A percentile compares a stretch with the other conserved stretches of the same genome.
These are phyloP conservation scores for Wickerhamiella domercqiae DNA, from an alignment of 805 yeast genomes.

Conservation along the genomic window DNA sequence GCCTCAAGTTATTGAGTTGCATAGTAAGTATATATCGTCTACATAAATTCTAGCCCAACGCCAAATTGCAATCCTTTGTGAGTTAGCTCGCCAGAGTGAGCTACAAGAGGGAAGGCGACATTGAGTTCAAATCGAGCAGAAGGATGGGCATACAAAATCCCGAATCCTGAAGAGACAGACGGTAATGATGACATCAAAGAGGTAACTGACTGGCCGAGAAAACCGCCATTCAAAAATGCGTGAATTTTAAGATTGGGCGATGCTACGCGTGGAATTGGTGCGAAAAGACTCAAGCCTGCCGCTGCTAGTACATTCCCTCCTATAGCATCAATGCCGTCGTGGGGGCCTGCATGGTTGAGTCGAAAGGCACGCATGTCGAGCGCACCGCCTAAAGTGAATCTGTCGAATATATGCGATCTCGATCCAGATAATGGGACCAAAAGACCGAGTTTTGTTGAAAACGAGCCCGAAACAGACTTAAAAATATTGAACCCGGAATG, in stretches of 20 bases:
- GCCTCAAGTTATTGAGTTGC: slow-evolving; percentile 57
- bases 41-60: slow-evolving; percentile 44
- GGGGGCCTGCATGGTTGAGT: slow-evolving; percentile 51
- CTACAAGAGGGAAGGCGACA: slow-evolving; percentile 44
- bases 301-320: slow-evolving; percentile 57
- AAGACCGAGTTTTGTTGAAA: slow-evolving; percentile 13
- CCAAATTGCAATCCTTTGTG: slow-evolving; percentile 59
- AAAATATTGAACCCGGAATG: slow-evolving; percentile 21
- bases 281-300: slow-evolving; percentile 41
- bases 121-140: slow-evolving; percentile 54
- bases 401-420: slow-evolving; percentile 50
- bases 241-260: slow-evolving; percentile 45
- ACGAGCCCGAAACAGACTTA: slow-evolving; percentile 6
- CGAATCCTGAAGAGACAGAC: slow-evolving; percentile 42
- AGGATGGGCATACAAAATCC: slow-evolving; percentile 46
- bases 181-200: slow-evolving; percentile 24
- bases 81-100: slow-evolving; percentile 33
- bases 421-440: slow-evolving; percentile 14
- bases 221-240: slow-evolving; percentile 52
- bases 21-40: slow-evolving; percentile 28
- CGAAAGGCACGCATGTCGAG: slow-evolving; percentile 57
- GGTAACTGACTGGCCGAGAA: slow-evolving; percentile 24
- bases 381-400: slow-evolving; percentile 73
- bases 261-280: slow-evolving; percentile 41
- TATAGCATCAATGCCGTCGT: slow-evolving; percentile 36